Evolutionary conservation across 345 rosid genomes (phyloP), one percentile per base, ranked within the genome.

Genomic region (Corymbia maculata): DNA sequence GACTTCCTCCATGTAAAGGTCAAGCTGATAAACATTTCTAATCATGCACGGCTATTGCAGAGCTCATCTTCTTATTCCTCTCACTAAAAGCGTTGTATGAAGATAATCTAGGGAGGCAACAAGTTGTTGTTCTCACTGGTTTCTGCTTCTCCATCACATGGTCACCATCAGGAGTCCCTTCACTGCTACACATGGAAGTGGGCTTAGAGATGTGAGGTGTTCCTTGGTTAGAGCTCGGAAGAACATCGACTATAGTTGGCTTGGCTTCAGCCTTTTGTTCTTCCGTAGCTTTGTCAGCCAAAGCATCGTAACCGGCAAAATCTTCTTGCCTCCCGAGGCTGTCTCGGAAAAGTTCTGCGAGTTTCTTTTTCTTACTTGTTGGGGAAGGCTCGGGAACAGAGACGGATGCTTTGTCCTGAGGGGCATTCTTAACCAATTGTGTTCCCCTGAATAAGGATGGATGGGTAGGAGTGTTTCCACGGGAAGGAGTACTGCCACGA

Each of bases 401-500:
- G 89, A 87, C 89, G 6, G 95, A 88, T n/a, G 92, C 87, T 88
- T 75, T 91, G 88, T 66, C 94, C 44, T 21, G 47, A 51, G 86
- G 28, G 85, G 89, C 89, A 75, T 86, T 91, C 88, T 89, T 90
- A 59, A 89, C 88, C 85, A 89, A 92, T 44, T 94, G 96, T 44
- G 89, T 89, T 86, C 95, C 93, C 11, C 64, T 80, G 3, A 95
- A 91, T 92, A 95, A 92, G 79, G 88, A 92, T 61, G 91, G 92
- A 89, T 94, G 97, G 87, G 95, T 94, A 14, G 99, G 99, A 89
- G 99, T 96, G 89, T 87, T 96, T 79, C 99, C 99, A 75, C 91
- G 93, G 59, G 99, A 97, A 50, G 99, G 99, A 75, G 98, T 98
- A 91, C 86, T 97, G 66, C 99, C 99, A 79, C 92, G 93, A 51